phyloP scores from a whole-genome alignment of 768 basidiomycete genomes.

The Boletus huronensis region DNA sequence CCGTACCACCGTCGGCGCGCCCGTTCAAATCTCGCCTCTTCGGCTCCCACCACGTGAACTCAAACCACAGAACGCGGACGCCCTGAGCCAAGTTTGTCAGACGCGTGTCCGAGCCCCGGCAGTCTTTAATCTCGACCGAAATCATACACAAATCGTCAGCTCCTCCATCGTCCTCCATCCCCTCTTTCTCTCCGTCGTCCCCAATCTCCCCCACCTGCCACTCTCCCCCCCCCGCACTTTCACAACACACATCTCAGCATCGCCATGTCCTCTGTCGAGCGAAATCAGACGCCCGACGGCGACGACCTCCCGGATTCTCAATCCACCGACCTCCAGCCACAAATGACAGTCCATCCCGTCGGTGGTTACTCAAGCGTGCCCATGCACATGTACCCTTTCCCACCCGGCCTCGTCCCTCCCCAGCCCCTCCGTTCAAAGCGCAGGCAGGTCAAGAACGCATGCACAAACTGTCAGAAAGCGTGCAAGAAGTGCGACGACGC shows the following conservation, averaged over 20 bases:
- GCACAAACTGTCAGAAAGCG: constrained; percentile 86
- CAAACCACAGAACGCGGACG: constrained; percentile 28
- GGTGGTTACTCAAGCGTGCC: constrained; percentile 48
- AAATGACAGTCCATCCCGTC: constrained; percentile 50
- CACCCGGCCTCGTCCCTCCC: constrained; percentile 43
- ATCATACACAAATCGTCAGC: constrained; percentile 32
- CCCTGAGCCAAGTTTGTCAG: constrained; percentile 34
- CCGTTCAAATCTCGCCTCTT: constrained; percentile 20
- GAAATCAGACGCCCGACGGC: constrained; percentile 39
- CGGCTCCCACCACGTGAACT: constrained; percentile 37
- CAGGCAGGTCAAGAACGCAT: constrained; percentile 87
- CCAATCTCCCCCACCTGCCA: constrained; percentile 19
- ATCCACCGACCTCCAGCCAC: constrained; percentile 40
- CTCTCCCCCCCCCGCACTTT: constrained; percentile 31
- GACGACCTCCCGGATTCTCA: constrained; percentile 36
- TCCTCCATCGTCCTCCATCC: constrained; percentile 18
- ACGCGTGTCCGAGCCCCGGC: constrained; percentile 35
- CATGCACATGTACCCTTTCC: constrained; percentile 71
- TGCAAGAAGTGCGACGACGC: constrained; percentile 93
- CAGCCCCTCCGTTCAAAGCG: constrained; percentile 69
- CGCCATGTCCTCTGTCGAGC: constrained; percentile 37
- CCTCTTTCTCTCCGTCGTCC: constrained; percentile 10
- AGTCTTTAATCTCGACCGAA: constrained; percentile 33
- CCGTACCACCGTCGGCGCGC: constrained; percentile 17
- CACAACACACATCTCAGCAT: constrained; percentile 19